These are phyloP conservation scores for Parathielavia hyrcaniae DNA, from an alignment of 495 filamentous ascomycete species.

Conservation along the genomic window DNA sequence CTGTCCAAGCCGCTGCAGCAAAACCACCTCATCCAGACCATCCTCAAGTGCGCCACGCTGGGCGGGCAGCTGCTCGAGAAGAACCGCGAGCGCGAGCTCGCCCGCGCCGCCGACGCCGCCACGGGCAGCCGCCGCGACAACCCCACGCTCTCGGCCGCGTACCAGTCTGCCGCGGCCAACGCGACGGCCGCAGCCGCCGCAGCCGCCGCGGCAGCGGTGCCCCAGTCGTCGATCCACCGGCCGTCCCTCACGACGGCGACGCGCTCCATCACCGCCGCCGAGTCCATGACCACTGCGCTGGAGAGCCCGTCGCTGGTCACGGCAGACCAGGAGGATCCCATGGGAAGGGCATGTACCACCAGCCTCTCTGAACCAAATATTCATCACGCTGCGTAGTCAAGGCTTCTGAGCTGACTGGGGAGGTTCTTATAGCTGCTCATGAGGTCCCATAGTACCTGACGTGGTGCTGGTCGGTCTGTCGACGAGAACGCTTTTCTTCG, in stretches of 20 bases:
- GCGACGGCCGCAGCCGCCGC: conserved; percentile 27
- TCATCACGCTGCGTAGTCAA: conserved; percentile 17
- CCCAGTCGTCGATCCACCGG: conserved; percentile 21
- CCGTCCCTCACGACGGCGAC: conserved; percentile 26
- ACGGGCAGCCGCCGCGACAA: conserved; percentile 30
- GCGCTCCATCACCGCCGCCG: conserved; percentile 59
- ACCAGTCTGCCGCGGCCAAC: conserved; percentile 27
- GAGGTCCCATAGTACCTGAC: conserved; percentile 19
- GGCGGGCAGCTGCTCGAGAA: conserved; percentile 80
- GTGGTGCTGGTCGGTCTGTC: background rate
- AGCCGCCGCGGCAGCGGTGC: background rate
- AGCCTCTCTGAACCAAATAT: conserved; percentile 42
- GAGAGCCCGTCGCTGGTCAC: conserved; percentile 58
- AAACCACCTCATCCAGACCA: conserved; percentile 97
- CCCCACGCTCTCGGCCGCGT: conserved; percentile 18
- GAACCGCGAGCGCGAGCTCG: conserved; percentile 46
- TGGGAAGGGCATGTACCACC: conserved; percentile 61
- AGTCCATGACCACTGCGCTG: conserved; percentile 46
- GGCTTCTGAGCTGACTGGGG: conserved; percentile 23
- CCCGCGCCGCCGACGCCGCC: conserved; percentile 34
- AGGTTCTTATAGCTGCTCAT: conserved; percentile 43
- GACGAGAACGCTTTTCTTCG: too few relatives aligned
- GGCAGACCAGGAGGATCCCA: conserved; percentile 58
- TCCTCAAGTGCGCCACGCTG: conserved; percentile 89
- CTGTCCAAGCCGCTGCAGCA: conserved; percentile 96